Conservation (phyloP, 805 yeast genomes). For the Candida ulmi region DNA sequence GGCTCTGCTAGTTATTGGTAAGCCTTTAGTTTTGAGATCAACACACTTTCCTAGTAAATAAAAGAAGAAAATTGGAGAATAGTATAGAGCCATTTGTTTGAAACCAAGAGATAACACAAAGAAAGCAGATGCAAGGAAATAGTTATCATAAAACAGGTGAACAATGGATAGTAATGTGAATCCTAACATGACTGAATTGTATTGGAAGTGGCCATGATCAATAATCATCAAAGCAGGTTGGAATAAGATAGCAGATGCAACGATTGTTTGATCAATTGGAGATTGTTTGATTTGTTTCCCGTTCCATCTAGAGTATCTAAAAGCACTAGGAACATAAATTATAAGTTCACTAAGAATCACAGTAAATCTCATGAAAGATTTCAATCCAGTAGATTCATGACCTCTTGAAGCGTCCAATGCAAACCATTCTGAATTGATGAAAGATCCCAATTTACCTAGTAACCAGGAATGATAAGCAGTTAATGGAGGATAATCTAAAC, state of each 20-base stretch:
- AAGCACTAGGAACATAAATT: slow-evolving; percentile 74
- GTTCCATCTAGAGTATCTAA: slow-evolving; percentile 63
- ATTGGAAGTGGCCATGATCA: slow-evolving; percentile 98
- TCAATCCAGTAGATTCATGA: slow-evolving; percentile 56
- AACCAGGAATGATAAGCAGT: slow-evolving; percentile 91
- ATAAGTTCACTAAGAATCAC: slow-evolving; percentile 71
- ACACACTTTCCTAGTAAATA: slow-evolving; percentile 58
- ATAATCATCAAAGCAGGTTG: slow-evolving; percentile 80
- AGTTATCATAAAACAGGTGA: slow-evolving; percentile 57
- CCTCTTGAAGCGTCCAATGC: slow-evolving; percentile 71
- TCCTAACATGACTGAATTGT: slow-evolving; percentile 92
- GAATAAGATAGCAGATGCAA: slow-evolving; percentile 72
- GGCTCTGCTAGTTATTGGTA: slow-evolving; percentile 31
- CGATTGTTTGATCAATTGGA: slow-evolving; percentile 70
- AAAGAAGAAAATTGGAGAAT: slow-evolving; percentile 82
- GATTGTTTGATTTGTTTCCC: slow-evolving; percentile 54
- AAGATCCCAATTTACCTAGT: slow-evolving; percentile 65
- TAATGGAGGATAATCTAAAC: slow-evolving; percentile 93
- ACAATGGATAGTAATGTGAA: slow-evolving; percentile 63
- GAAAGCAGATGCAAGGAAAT: slow-evolving; percentile 64
- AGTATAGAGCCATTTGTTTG: slow-evolving; percentile 94
- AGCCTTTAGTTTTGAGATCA: slow-evolving; percentile 12
- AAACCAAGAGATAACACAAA: slow-evolving; percentile 76
- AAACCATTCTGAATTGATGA: slow-evolving; percentile 71
- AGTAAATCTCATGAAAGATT: slow-evolving; percentile 80